These are phyloP conservation scores for Acanthamoeba castellanii DNA, from an alignment of 208 protist species.

Conservation along the genomic window DNA sequence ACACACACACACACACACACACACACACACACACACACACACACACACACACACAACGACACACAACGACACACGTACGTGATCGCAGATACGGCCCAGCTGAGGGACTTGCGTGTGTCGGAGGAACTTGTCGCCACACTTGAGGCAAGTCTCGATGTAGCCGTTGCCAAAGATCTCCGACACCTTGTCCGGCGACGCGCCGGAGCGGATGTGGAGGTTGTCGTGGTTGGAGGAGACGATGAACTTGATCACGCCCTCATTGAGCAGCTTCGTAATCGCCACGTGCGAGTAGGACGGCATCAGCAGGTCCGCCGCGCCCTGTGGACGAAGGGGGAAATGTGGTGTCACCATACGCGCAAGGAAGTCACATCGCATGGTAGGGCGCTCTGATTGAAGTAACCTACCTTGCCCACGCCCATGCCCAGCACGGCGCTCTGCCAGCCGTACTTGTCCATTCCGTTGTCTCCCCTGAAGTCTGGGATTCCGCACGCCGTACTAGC, in stretches of 20 bases:
- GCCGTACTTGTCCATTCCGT: conserved; percentile 28
- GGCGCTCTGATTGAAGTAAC: neutral
- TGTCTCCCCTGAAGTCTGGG: neutral
- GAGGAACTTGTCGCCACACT: conserved; percentile 40
- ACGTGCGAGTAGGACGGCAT: conserved; percentile 23
- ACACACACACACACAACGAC: no score
- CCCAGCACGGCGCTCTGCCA: conserved; percentile 7
- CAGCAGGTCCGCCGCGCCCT: conserved; percentile 26
- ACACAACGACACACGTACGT: neutral
- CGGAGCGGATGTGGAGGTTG: conserved; percentile 40
- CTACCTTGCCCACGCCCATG: conserved; percentile 4
- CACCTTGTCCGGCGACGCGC: conserved; percentile 6
- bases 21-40: no score
- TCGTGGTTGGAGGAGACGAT: conserved; percentile 47
- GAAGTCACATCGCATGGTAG: no score
- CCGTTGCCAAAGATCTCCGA: conserved; percentile 34
- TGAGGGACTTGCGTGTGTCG: neutral
- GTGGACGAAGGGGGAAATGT: neutral
- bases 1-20: neutral
- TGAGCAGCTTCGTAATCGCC: neutral
- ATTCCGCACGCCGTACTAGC: neutral
- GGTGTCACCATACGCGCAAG: neutral
- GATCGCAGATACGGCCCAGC: conserved; percentile 13
- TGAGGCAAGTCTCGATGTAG: conserved; percentile 18
- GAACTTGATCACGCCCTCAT: conserved; percentile 23